Percentiles rank a stretch among this genome's conserved stretches.
phyloP scores from a whole-genome alignment of 2,329 filamentous ascomycete species.

The Fusarium incarnatum region DNA sequence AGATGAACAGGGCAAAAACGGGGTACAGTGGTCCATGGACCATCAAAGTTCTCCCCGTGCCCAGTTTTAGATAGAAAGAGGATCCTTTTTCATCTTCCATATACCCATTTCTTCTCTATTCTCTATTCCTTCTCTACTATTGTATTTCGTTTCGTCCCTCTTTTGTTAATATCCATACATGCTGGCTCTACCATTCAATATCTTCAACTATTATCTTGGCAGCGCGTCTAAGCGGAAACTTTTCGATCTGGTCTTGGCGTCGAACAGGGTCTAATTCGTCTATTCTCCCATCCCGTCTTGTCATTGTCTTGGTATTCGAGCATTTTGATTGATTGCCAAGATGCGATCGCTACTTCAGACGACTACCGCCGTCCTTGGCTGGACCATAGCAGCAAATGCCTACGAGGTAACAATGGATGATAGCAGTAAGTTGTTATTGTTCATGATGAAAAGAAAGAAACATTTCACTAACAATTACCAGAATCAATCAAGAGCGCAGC shows the following conservation, averaged over 20 bases:
- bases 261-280: slow-evolving; percentile 5
- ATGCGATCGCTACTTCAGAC: slow-evolving; percentile 39
- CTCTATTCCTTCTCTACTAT: neutral
- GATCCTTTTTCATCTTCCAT: slow-evolving; percentile 1
- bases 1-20: slow-evolving; percentile 12
- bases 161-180: slow-evolving; percentile 15
- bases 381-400: slow-evolving; percentile 25
- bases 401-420: slow-evolving; percentile 41
- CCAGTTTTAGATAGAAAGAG: slow-evolving; percentile 16
- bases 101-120: slow-evolving; percentile 4
- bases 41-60: slow-evolving; percentile 13
- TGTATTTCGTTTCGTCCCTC: slow-evolving; percentile 4
- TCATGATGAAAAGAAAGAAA: neutral
- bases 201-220: slow-evolving; percentile 18
- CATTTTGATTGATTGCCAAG: slow-evolving; percentile 22
- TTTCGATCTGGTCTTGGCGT: slow-evolving; percentile 19
- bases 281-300: slow-evolving; percentile 9
- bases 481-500: slow-evolving; percentile 64
- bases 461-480: slow-evolving; percentile 40
- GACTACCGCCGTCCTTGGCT: slow-evolving; percentile 27
- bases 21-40: slow-evolving; percentile 2
- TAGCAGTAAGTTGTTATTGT: slow-evolving; percentile 24
- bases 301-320: slow-evolving; percentile 17
- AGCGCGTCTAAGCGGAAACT: slow-evolving; percentile 29
- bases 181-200: slow-evolving; percentile 8